phyloP scores from a whole-genome alignment of 2,329 filamentous ascomycete species.

The Botrytis deweyae region DNA sequence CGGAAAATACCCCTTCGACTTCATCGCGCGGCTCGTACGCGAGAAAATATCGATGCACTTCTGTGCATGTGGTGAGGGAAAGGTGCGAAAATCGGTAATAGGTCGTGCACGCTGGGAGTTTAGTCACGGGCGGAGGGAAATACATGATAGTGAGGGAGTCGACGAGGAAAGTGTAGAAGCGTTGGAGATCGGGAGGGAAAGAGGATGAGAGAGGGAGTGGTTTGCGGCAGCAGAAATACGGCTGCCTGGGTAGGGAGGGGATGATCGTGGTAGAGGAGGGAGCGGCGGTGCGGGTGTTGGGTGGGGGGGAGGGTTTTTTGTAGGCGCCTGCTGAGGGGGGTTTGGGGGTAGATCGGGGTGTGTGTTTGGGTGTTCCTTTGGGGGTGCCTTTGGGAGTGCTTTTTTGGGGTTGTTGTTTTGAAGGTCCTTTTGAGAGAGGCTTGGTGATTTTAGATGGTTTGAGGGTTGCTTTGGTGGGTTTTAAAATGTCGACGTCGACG shows the following conservation, averaged over 20 bases:
- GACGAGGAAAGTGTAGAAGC: constrained; percentile 14
- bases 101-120: neutral
- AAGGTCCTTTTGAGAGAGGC: neutral
- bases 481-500: neutral
- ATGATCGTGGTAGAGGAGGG: neutral
- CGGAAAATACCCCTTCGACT: neutral
- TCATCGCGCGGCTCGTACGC: neutral
- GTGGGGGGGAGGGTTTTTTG: neutral
- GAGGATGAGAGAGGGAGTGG: neutral
- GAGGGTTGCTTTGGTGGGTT: neutral
- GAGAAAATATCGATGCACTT: constrained; percentile 14
- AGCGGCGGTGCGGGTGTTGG: neutral
- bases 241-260: neutral
- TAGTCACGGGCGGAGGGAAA: neutral
- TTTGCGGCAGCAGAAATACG: neutral
- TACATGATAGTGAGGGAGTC: neutral
- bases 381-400: neutral
- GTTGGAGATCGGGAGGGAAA: neutral
- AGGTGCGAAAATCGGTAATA: constrained; percentile 18
- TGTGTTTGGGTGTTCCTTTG: constrained; percentile 4
- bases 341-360: neutral
- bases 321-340: neutral
- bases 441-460: neutral
- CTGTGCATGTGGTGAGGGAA: neutral
- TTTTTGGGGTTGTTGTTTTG: neutral